phyloP scores from a whole-genome alignment of 495 filamentous ascomycete species.

The Penicillium flavigenum region DNA sequence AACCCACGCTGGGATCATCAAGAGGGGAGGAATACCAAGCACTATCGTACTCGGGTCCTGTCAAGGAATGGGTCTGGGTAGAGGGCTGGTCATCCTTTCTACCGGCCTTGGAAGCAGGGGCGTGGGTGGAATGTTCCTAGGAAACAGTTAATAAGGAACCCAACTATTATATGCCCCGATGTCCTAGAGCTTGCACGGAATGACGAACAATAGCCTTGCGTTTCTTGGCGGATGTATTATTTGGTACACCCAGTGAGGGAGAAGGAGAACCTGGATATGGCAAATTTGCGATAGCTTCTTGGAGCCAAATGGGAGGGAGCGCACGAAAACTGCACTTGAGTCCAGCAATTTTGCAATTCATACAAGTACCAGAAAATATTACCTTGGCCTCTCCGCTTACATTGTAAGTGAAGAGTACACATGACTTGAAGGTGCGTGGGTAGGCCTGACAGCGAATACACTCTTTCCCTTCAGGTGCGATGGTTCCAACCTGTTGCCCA shows the following conservation, averaged over 20 bases:
- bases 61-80: background rate
- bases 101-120: background rate
- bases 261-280: background rate
- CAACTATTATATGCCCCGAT: background rate
- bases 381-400: background rate
- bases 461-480: background rate
- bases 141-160: background rate
- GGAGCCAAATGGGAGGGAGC: background rate
- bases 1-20: background rate
- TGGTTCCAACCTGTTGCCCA: background rate
- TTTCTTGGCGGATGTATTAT: background rate
- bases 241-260: background rate
- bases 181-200: background rate
- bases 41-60: background rate
- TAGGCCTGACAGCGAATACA: background rate
- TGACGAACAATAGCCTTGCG: background rate
- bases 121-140: background rate
- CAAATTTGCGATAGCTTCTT: background rate
- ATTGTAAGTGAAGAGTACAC: background rate
- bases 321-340: too few relatives aligned
- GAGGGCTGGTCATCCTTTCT: background rate
- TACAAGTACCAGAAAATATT: background rate
- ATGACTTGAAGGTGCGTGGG: background rate
- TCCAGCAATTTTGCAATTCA: background rate
- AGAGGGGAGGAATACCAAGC: background rate